Evolutionary conservation across 345 rosid genomes (phyloP).

Genomic region (Excoecaria agallocha): DNA sequence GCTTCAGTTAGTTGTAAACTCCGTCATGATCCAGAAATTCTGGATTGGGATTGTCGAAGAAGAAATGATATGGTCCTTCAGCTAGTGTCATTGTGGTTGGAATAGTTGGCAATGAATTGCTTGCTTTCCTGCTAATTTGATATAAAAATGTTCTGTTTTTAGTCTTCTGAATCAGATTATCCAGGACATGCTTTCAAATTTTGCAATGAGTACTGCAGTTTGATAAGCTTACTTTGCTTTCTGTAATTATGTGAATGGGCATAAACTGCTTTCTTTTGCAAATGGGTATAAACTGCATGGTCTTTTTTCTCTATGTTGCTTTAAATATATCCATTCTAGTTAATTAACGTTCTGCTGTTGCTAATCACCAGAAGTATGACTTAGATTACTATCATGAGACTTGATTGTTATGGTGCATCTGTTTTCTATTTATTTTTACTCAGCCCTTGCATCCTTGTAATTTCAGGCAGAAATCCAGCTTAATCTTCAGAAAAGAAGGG

Average conservation of each 20-base stretch:
- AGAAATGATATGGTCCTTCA: slow-evolving; percentile 3
- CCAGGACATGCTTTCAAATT: not conserved
- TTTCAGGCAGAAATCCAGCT: slow-evolving; percentile 95
- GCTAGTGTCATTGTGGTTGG: too few relatives aligned
- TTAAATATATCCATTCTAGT: not conserved
- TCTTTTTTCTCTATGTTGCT: not conserved
- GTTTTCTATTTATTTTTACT: slow-evolving; percentile 7
- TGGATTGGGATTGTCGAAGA: not conserved
- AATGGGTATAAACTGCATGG: not conserved
- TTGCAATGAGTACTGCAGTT: not conserved
- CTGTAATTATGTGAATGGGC: slow-evolving; percentile 2
- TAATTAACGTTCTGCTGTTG: not conserved
- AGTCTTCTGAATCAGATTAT: not conserved
- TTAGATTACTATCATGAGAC: slow-evolving; percentile 10
- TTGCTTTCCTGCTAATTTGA: not conserved
- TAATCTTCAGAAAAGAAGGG: slow-evolving; percentile 91
- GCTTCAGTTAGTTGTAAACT: not conserved
- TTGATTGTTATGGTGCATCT: not conserved
- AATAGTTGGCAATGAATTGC: not conserved
- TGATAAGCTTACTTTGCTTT: slow-evolving; percentile 6
- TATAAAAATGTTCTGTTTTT: not conserved
- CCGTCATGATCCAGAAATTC: not conserved
- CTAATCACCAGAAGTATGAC: not conserved
- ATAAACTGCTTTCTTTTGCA: not conserved
- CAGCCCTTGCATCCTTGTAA: slow-evolving; percentile 12